Base-by-base conservation (phyloP, 345 rosid species). In the Brassica carinata region DNA sequence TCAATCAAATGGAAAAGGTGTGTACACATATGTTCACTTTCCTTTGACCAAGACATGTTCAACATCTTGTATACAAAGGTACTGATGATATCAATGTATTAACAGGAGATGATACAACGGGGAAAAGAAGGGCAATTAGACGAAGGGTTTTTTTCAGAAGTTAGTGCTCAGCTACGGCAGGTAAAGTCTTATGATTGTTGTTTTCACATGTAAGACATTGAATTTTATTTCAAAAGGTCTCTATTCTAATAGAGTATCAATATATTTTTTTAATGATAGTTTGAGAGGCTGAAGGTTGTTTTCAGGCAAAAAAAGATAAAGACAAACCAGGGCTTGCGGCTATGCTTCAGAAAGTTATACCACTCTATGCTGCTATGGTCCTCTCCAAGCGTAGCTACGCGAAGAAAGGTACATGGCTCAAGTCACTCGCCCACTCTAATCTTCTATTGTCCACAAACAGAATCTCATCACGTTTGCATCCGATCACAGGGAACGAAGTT, bases 361-460 rank as follows among this genome's bases (percentile, higher is more conserved):
- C 91, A 83, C 89, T 91, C 73, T 95, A 93, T 82, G 97, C 99
- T 80, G 89, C 96, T 58, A 86, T 5, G 10, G 53, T 86, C 76
- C 97, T 95, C 64, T 95, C 97, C 7, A 93, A 88, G 79, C 97
- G 94, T 79, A 93, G 98, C 84, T 95, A 91, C 83, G 98, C 97
- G 61, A 90, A 89, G 85, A 91, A 91, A 89, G 98, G 99, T 91
- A 71, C 64, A 19, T 64, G 59, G 58, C 73, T 67, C 19, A 61
- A 13, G 15, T 23, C 38, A 18, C 6, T 10, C 23, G 6, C 27
- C 64, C 33, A 64, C 55, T 43, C 7, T 30, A 61, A 9, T 27
- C 31, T 65, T 23, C 26, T 23, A 23, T 23, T 23, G 26, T 23
- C 75, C 31, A 77, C 38, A 48, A 14, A 63, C 30, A 64, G 3